Conservation (phyloP, 1,284 basidiomycete species). For the Boletus hoseneyae region DNA sequence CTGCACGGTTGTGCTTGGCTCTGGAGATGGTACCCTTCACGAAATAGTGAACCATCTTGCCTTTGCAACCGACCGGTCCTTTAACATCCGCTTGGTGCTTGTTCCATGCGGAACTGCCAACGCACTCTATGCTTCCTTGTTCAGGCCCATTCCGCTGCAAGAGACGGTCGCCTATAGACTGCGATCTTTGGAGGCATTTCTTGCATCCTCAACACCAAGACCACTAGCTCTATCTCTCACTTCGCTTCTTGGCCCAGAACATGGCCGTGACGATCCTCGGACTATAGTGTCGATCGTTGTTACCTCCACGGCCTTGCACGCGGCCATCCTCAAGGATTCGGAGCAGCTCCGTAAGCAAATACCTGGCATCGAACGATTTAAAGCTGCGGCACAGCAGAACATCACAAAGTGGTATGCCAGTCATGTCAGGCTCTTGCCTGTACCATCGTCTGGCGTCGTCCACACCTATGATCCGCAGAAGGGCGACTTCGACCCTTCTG, state of each 20-base stretch:
- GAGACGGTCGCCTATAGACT: slow-evolving; percentile 43
- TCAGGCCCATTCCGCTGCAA: slow-evolving; percentile 37
- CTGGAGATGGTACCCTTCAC: slow-evolving; percentile 89
- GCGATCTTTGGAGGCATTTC: slow-evolving; percentile 50
- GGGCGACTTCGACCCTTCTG: slow-evolving; percentile 49
- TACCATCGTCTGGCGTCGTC: slow-evolving; percentile 39
- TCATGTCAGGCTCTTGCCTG: slow-evolving; percentile 53
- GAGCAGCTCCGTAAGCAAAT: slow-evolving; percentile 67
- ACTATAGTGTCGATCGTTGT: slow-evolving; percentile 57
- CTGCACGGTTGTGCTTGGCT: slow-evolving; percentile 61
- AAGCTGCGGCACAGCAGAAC: slow-evolving; percentile 79
- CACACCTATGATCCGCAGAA: slow-evolving; percentile 58
- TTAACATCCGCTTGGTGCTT: slow-evolving; percentile 45
- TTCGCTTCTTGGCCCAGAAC: slow-evolving; percentile 38
- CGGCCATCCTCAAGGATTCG: slow-evolving; percentile 79
- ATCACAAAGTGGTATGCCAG: slow-evolving; percentile 70
- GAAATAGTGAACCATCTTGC: slow-evolving; percentile 72
- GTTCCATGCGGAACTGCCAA: slow-evolving; percentile 92
- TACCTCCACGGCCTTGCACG: slow-evolving; percentile 82
- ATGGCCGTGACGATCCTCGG: slow-evolving; percentile 12
- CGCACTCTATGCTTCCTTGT: slow-evolving; percentile 76
- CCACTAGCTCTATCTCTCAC: slow-evolving; percentile 62
- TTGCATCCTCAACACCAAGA: slow-evolving; percentile 35
- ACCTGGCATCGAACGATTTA: slow-evolving; percentile 83
- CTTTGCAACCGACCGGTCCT: slow-evolving; percentile 27